Base-by-base conservation (phyloP, 2,329 filamentous ascomycete genomes). In the Colletotrichum filicis region DNA sequence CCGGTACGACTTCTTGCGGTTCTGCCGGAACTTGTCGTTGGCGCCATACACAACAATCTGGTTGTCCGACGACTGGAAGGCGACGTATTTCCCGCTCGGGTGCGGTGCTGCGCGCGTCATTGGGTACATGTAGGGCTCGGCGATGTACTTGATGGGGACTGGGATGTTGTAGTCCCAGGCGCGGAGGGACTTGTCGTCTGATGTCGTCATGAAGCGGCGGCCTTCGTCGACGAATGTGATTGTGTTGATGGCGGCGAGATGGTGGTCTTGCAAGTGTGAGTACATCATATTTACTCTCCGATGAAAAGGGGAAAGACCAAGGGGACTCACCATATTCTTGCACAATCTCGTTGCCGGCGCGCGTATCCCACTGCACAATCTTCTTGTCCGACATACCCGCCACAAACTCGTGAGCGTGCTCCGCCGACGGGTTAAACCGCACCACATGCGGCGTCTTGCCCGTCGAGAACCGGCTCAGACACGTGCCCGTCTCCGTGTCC, bases 81-180 rank as follows among this genome's bases (percentile, higher is more conserved):
- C 94, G 24, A 98, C 94, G 81, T 97, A 97, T 83, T 98, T 98
- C 77, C 95, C 94, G 74, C 91, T 94, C 0, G 97, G 97, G 79
- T 99, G 97, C 5, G 92, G 86, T 0, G 94, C 90, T 2, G 95
- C 92, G 16, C 95, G 93, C 5, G 95, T 97, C 88, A 99, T 94
- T 8, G 95, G 93, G 83, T 97, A 99, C 95, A 99, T 98, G 86
- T 98, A 95, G 2, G 96, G 95, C 82, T 99, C 97, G 30, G 96
- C 96, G 79, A 98, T 97, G 85, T 97, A 97, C 82, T 98, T 98
- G 88, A 99, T 98, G 0, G 97, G 97, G 0, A 99, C 97, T 1
- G 97, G 97, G 77, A 99, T 98, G 78, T 95, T 95, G 86, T 97
- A 98, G 84, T 99, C 97, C 97, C 97, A 99, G 1, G 96, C 96